Evolutionary conservation across 768 basidiomycete species (phyloP).

Genomic region (Rhizopogon vesiculosus): DNA sequence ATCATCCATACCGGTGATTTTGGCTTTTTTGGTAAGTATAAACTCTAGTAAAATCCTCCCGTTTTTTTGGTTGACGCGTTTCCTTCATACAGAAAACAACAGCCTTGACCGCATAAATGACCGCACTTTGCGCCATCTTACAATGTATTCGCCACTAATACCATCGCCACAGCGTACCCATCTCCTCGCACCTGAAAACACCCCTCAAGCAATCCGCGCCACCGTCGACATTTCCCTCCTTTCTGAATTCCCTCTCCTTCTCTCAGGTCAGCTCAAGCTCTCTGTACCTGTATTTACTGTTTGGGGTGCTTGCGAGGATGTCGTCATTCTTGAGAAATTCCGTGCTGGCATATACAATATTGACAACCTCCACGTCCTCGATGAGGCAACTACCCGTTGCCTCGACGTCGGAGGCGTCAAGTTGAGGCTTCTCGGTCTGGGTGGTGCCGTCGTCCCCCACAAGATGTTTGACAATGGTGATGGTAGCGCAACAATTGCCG

Average conservation of each 20-base stretch:
- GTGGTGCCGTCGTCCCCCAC: conserved; percentile 91
- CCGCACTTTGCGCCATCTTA: conserved; percentile 91
- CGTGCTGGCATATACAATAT: conserved; percentile 77
- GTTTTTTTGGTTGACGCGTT: conserved; percentile 13
- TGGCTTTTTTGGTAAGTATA: conserved; percentile 84
- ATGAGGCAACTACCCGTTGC: conserved; percentile 92
- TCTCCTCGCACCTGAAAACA: conserved; percentile 69
- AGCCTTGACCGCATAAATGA: conserved; percentile 91
- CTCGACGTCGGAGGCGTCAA: conserved; percentile 92
- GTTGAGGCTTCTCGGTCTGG: conserved; percentile 90
- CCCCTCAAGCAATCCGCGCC: conserved; percentile 62
- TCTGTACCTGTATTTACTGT: conserved; percentile 93
- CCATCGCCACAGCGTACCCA: conserved; percentile 75
- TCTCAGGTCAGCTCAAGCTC: conserved; percentile 87
- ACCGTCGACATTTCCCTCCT: conserved; percentile 75
- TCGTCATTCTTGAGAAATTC: conserved; percentile 89
- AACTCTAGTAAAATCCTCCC: not conserved
- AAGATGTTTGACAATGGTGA: conserved; percentile 95
- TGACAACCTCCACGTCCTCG: conserved; percentile 87
- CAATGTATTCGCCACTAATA: conserved; percentile 95
- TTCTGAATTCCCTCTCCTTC: conserved; percentile 90
- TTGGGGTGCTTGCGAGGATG: conserved; percentile 97
- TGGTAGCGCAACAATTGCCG: conserved; percentile 94
- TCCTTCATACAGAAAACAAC: conserved; percentile 49
- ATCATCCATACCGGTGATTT: conserved; percentile 99